These are phyloP conservation scores for Paraconiothyrium brasiliense DNA, from an alignment of 2,329 filamentous ascomycete genomes.

Conservation along the genomic window DNA sequence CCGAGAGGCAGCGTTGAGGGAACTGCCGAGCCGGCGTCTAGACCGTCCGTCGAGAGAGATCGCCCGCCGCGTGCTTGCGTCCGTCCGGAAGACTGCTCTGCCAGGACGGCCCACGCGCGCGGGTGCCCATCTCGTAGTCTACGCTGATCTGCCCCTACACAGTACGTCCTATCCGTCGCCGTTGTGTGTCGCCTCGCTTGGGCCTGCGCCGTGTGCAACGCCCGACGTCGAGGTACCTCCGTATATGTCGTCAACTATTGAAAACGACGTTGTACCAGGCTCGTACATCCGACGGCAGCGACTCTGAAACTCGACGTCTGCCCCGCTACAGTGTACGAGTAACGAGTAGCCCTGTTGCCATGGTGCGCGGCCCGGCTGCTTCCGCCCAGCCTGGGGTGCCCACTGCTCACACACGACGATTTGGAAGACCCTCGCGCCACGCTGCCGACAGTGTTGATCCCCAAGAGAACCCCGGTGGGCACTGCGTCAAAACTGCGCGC, in stretches of 20 bases:
- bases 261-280: constrained; percentile 15
- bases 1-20: constrained; percentile 23
- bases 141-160: no score
- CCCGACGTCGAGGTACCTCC: constrained; percentile 1
- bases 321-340: neutral
- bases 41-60: constrained; percentile 23
- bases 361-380: constrained; percentile 16
- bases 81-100: neutral
- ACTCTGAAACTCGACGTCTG: constrained; percentile 4
- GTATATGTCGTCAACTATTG: constrained; percentile 22
- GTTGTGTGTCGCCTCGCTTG: constrained; percentile 5
- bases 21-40: constrained; percentile 39
- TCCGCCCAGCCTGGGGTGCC: constrained; percentile 7
- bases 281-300: constrained; percentile 13
- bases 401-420: neutral
- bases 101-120: constrained; percentile 10
- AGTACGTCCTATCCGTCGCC: neutral
- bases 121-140: neutral
- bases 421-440: constrained; percentile 6
- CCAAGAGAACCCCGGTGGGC: constrained; percentile 2
- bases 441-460: neutral
- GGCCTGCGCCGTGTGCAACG: constrained; percentile 4
- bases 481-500: neutral
- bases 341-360: neutral
- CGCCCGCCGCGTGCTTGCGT: neutral